Evolutionary conservation across 1,284 basidiomycete genomes (phyloP).

Genomic region (Singerocomus inundabilis): DNA sequence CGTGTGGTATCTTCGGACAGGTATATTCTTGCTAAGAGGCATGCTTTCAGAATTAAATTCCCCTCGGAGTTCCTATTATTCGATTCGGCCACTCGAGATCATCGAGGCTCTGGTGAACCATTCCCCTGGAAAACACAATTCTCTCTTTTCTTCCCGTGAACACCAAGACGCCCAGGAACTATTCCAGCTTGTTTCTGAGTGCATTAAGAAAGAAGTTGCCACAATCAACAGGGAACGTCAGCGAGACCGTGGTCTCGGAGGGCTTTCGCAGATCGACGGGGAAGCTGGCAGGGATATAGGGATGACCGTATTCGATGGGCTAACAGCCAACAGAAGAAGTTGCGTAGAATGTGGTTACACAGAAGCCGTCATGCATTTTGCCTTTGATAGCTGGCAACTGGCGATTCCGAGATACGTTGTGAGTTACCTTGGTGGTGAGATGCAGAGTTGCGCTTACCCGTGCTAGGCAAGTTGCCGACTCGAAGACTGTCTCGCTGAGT

Average conservation of each 20-base stretch:
- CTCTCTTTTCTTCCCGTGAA: constrained; percentile 80
- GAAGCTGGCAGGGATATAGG: constrained; percentile 44
- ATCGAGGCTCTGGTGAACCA: constrained; percentile 66
- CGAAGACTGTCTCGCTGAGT: constrained; percentile 75
- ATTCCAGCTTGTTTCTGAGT: constrained; percentile 88
- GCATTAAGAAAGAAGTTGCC: constrained; percentile 75
- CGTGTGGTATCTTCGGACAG: constrained; percentile 20
- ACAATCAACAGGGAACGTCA: constrained; percentile 63
- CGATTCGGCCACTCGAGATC: constrained; percentile 70
- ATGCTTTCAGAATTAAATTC: constrained; percentile 63
- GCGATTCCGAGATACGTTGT: constrained; percentile 64
- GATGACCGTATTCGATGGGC: constrained; percentile 74
- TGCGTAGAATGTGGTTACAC: constrained; percentile 84
- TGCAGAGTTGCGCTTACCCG: constrained; percentile 10
- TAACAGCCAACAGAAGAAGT: constrained; percentile 80
- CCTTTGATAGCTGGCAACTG: constrained; percentile 81
- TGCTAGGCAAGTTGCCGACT: constrained; percentile 55
- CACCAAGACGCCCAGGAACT: constrained; percentile 96
- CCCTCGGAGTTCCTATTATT: constrained; percentile 53
- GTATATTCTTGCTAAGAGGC: constrained; percentile 13
- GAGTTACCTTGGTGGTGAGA: constrained; percentile 24
- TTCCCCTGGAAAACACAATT: constrained; percentile 53
- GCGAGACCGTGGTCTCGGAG: constrained; percentile 67
- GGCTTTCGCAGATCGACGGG: constrained; percentile 37
- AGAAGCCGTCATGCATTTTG: constrained; percentile 85